Evolutionary conservation across 768 basidiomycete species (phyloP).

Genomic region (Rickenella mellea): DNA sequence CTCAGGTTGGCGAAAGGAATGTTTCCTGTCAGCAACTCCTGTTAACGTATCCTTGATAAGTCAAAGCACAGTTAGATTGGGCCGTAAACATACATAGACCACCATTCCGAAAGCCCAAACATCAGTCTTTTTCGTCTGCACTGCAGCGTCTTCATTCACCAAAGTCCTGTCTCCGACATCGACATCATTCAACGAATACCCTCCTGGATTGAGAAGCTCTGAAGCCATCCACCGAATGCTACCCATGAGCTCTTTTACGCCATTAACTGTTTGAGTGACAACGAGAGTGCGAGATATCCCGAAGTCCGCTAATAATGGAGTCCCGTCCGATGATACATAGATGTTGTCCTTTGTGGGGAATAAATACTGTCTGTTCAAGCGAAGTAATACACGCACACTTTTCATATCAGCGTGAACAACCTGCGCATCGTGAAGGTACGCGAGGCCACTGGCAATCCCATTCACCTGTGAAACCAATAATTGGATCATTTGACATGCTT

Average conservation of each 20-base stretch:
- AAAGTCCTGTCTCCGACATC: too few relatives aligned
- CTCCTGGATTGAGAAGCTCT: too few relatives aligned
- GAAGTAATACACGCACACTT: background rate
- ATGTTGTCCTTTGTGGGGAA: background rate
- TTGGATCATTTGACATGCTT: background rate
- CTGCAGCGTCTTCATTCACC: too few relatives aligned
- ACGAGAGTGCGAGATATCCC: background rate
- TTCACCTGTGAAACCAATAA: background rate
- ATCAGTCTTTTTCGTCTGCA: too few relatives aligned
- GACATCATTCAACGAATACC: too few relatives aligned
- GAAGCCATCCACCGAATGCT: background rate
- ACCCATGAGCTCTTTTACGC: background rate
- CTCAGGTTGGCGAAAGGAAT: too few relatives aligned
- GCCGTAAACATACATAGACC: too few relatives aligned
- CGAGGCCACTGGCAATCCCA: background rate
- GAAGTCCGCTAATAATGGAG: background rate
- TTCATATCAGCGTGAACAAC: conserved; percentile 1
- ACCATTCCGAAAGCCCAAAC: conserved; percentile 1
- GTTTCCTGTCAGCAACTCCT: too few relatives aligned
- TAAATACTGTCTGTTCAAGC: background rate
- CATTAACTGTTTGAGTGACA: background rate
- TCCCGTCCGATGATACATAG: background rate
- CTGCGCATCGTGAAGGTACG: background rate
- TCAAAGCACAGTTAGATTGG: too few relatives aligned
- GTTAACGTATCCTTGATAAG: too few relatives aligned